A percentile compares a stretch with the other conserved stretches of the same genome.
Evolutionary conservation across 163 green algal species (phyloP).

Genomic region (Smithsoniella earleae): DNA sequence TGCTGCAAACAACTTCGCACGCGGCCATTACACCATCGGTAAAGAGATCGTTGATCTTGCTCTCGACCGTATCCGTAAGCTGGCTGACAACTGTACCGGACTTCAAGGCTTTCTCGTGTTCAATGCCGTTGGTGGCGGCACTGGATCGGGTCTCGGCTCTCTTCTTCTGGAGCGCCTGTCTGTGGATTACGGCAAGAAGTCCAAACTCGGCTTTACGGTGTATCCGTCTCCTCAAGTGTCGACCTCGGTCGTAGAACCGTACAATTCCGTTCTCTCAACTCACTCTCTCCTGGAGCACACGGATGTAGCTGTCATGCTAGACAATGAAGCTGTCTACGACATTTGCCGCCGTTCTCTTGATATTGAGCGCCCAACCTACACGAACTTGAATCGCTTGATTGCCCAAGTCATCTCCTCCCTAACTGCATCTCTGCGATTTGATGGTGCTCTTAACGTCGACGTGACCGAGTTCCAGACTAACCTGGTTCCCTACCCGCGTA

Average conservation of each 20-base stretch:
- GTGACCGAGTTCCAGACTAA: slow-evolving; percentile 99
- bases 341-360: slow-evolving; percentile 96
- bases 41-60: slow-evolving; percentile 98
- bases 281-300: slow-evolving; percentile 99
- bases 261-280: slow-evolving; percentile 98
- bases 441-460: slow-evolving; percentile 97
- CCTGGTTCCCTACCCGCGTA: slow-evolving; percentile 97
- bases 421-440: slow-evolving; percentile 94
- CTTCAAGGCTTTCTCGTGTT: slow-evolving; percentile 99
- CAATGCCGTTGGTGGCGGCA: slow-evolving; percentile 96
- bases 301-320: slow-evolving; percentile 95
- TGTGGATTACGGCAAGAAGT: slow-evolving; percentile 99
- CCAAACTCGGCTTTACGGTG: slow-evolving; percentile 97
- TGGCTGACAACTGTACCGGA: slow-evolving; percentile 98
- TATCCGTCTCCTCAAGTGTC: slow-evolving; percentile 97
- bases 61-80: slow-evolving; percentile 96
- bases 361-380: slow-evolving; percentile 99
- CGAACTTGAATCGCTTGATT: slow-evolving; percentile 96
- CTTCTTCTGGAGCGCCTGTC: slow-evolving; percentile 88
- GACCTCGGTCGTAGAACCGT: slow-evolving; percentile 96
- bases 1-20: slow-evolving; percentile 98
- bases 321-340: slow-evolving; percentile 99
- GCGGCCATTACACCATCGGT: slow-evolving; percentile 93
- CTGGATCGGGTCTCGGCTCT: slow-evolving; percentile 91
- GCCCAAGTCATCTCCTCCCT: slow-evolving; percentile 93